phyloP scores from a whole-genome alignment of 129 eudicot species.

The Flaveria trinervia region DNA sequence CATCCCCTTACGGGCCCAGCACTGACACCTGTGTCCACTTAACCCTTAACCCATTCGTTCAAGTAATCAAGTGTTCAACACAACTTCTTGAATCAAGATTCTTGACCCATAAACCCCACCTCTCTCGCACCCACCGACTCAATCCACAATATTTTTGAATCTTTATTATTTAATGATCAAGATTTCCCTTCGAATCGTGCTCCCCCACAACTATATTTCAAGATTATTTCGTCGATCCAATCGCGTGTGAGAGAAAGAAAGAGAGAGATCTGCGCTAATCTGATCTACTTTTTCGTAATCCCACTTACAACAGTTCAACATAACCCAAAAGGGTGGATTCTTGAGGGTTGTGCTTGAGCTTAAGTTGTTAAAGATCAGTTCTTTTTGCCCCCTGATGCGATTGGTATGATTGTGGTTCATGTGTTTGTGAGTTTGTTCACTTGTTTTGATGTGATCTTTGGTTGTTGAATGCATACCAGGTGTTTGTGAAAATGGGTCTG shows the following conservation, averaged over 20 bases:
- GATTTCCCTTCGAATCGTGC: conserved; percentile 26
- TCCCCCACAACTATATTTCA: conserved; percentile 28
- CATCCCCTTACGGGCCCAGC: conserved; percentile 21
- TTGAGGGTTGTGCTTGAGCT: conserved; percentile 15
- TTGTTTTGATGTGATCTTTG: background rate
- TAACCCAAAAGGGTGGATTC: background rate
- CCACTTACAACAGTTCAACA: background rate
- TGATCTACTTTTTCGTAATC: conserved; percentile 16
- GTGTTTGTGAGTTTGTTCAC: background rate
- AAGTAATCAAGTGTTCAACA: conserved; percentile 9
- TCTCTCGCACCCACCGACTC: conserved; percentile 24
- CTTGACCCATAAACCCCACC: background rate
- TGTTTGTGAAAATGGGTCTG: conserved; percentile 15
- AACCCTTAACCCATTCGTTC: conserved; percentile 10
- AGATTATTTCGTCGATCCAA: conserved; percentile 31
- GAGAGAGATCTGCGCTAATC: conserved; percentile 24
- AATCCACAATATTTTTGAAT: conserved; percentile 1
- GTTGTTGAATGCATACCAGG: conserved; percentile 2
- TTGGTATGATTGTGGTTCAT: conserved; percentile 35
- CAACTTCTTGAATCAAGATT: too few relatives aligned
- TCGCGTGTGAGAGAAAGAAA: conserved; percentile 8
- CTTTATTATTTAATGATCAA: background rate
- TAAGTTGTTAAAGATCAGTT: conserved; percentile 15
- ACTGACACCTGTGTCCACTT: conserved; percentile 25
- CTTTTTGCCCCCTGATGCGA: conserved; percentile 39